Evolutionary conservation across 345 rosid genomes (phyloP).

Genomic region (Euphorbia tirucalli): DNA sequence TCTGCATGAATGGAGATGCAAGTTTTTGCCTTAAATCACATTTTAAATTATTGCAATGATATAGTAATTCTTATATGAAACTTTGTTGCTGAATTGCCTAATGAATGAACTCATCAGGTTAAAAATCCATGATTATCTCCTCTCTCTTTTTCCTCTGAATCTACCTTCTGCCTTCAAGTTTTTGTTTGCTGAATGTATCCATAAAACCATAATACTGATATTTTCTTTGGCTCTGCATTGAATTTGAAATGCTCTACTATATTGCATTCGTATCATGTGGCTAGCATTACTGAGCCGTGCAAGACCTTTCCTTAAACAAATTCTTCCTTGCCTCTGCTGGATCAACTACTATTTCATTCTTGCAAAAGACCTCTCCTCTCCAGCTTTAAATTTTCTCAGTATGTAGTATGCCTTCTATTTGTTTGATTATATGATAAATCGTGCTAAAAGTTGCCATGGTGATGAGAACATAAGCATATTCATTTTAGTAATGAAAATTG

Average conservation of each 20-base stretch:
- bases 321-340: neutral
- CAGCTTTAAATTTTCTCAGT: neutral
- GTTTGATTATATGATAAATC: neutral
- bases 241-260: neutral
- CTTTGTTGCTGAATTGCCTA: neutral
- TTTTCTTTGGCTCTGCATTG: neutral
- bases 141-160: neutral
- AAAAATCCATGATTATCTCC: neutral
- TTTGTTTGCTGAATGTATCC: neutral
- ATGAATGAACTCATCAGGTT: neutral
- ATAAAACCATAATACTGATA: neutral
- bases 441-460: neutral
- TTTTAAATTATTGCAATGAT: neutral
- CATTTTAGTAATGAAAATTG: neutral
- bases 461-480: neutral
- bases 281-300: neutral
- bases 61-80: neutral
- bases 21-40: conserved; percentile 25
- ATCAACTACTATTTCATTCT: neutral
- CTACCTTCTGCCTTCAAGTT: neutral
- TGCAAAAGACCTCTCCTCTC: neutral
- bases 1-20: conserved; percentile 76
- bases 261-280: neutral
- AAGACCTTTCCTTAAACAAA: neutral
- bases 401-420: neutral